phyloP scores from a whole-genome alignment of 306 rosid genomes.

The Mucuna pruriens region DNA sequence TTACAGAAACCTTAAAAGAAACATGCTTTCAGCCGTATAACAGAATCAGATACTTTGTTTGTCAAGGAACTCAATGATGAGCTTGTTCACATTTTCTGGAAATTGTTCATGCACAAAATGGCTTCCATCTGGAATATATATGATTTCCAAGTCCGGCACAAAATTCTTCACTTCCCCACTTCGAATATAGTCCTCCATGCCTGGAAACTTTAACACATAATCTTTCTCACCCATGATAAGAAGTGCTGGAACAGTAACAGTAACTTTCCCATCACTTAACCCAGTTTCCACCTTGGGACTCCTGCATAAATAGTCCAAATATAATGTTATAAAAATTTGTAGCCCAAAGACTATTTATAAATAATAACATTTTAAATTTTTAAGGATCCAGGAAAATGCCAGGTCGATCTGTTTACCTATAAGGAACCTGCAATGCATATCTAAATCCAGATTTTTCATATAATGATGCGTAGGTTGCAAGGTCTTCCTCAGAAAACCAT shows the following conservation, averaged over 20 bases:
- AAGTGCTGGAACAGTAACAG: slow-evolving; percentile 39
- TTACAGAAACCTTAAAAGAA: background rate
- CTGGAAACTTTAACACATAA: slow-evolving; percentile 50
- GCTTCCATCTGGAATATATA: slow-evolving; percentile 46
- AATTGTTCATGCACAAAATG: slow-evolving; percentile 62
- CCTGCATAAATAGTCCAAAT: slow-evolving; percentile 29
- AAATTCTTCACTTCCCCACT: slow-evolving; percentile 49
- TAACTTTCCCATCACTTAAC: slow-evolving; percentile 45
- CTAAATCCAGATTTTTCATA: slow-evolving; percentile 57
- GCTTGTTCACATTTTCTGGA: slow-evolving; percentile 57
- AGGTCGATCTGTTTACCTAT: slow-evolving; percentile 40
- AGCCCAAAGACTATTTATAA: background rate
- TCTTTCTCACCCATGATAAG: slow-evolving; percentile 59
- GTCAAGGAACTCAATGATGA: slow-evolving; percentile 53
- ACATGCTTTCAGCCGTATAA: background rate
- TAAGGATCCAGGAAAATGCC: background rate
- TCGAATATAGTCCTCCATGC: slow-evolving; percentile 53
- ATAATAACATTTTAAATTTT: background rate
- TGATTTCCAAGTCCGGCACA: slow-evolving; percentile 53
- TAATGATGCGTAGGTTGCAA: slow-evolving; percentile 50
- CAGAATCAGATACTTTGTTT: slow-evolving; percentile 41
- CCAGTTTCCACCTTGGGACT: slow-evolving; percentile 44
- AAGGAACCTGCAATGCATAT: slow-evolving; percentile 53
- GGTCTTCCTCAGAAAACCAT: slow-evolving; percentile 62
- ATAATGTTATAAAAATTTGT: background rate